Base-by-base conservation (phyloP, 2,329 filamentous ascomycete species). In the Fusarium haematococcum region DNA sequence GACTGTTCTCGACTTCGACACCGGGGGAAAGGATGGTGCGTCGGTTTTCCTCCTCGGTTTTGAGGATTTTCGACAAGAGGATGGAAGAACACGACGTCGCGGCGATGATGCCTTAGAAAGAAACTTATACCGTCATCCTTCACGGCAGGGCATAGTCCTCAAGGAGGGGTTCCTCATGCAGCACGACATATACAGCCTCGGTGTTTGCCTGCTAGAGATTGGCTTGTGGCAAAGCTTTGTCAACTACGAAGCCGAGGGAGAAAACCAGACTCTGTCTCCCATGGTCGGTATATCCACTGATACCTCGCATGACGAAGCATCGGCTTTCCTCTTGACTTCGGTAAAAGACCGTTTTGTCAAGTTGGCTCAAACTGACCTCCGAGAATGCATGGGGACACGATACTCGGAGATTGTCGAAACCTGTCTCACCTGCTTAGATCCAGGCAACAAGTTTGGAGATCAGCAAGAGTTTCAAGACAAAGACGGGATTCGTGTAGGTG, bases 101-200 rank as follows among this genome's bases (percentile, higher is more conserved):
- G 85, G 84, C 0, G 86, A 88, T 70, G 63, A 63, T 2, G 75
- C 69, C 4, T 68, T 70, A 66, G 69, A 85, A 7, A 78, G 79
- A n/a, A 85, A 89, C 57, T 45, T 90, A 1, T 90, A 90, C 69
- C 83, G 85, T 1, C 88, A 90, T 70, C 86, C 87, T 0, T 68
- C 72, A 0, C 83, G 88, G 0, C 87, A 89, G 71, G 87, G 87
- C 0, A 69, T 72, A 3, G 80, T 82, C 0, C 77, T 82, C 10
- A n/a, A 13, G 30, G 81, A 85, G 1, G 64, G 72, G 0, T 90
- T 88, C 69, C 78, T 71, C 2, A 89, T 89, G 85, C 84, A 88
- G 62, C 88, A 90, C 73, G 88, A 90, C 67, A 86, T 90, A 13
- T 90, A 90, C 76, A 88, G 87, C 63, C 81, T 90, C 0, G 88